Conservation (phyloP, 306 rosid genomes). For the Arachis stenosperma region DNA sequence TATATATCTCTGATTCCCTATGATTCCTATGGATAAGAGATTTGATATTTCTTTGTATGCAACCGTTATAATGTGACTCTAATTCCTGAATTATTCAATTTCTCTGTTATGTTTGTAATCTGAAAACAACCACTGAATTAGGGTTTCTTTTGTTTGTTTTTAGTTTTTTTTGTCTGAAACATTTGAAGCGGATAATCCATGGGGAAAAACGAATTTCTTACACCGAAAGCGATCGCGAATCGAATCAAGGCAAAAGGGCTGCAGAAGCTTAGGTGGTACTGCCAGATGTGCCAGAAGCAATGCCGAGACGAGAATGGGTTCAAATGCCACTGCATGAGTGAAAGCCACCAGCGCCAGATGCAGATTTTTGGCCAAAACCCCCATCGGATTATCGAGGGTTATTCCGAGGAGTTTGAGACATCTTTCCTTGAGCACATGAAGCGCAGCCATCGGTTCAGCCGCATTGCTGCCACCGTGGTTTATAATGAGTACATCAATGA, state of each 20-base stretch:
- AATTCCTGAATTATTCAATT: background rate
- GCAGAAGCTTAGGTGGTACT: constrained; percentile 95
- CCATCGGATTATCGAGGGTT: constrained; percentile 71
- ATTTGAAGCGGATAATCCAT: constrained; percentile 41
- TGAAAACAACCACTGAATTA: background rate
- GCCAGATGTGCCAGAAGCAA: constrained; percentile 99
- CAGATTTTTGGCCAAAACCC: constrained; percentile 83
- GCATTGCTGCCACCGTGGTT: constrained; percentile 87
- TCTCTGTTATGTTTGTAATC: background rate
- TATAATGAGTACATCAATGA: constrained; percentile 87
- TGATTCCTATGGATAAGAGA: background rate
- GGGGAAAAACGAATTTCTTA: constrained; percentile 92
- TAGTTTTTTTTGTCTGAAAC: background rate
- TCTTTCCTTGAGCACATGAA: constrained; percentile 82
- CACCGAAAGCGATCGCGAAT: constrained; percentile 91
- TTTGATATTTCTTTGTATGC: background rate
- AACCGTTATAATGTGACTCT: background rate
- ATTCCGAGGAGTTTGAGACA: constrained; percentile 76
- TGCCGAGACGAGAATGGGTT: constrained; percentile 95
- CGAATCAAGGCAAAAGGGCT: constrained; percentile 91
- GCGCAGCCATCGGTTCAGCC: constrained; percentile 87
- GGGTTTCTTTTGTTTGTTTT: background rate
- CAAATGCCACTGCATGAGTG: constrained; percentile 95
- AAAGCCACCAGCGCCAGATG: constrained; percentile 96
- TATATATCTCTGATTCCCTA: background rate